Evolutionary conservation across 192 early-diverging fungal genomes (phyloP).

Genomic region (Coemansia erecta): DNA sequence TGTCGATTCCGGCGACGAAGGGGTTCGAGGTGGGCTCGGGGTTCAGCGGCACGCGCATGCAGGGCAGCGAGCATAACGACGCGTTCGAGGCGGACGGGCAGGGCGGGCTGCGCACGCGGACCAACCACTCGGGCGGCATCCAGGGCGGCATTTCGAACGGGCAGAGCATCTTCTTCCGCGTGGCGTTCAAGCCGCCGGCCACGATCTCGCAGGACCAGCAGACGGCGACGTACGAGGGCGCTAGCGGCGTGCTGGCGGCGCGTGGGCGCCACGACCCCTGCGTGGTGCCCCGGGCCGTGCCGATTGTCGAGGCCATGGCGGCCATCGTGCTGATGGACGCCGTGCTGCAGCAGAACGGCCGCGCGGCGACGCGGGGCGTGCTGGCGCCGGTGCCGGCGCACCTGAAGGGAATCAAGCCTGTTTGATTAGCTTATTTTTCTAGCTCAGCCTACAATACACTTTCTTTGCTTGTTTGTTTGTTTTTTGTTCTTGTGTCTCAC

Average conservation of each 20-base stretch:
- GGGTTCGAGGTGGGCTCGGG: slow-evolving; percentile 97
- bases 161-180: slow-evolving; percentile 94
- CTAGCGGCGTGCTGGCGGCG: slow-evolving; percentile 76
- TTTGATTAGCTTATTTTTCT: slow-evolving; percentile 10
- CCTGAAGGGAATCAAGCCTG: slow-evolving; percentile 48
- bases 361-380: slow-evolving; percentile 22
- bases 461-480: background rate
- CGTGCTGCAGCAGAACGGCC: slow-evolving; percentile 50
- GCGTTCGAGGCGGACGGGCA: slow-evolving; percentile 67
- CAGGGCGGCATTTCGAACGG: slow-evolving; percentile 98
- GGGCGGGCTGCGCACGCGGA: slow-evolving; percentile 74
- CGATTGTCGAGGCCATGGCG: slow-evolving; percentile 98
- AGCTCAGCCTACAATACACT: no score
- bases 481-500: background rate
- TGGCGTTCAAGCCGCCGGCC: slow-evolving; percentile 96
- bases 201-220: slow-evolving; percentile 90
- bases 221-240: slow-evolving; percentile 86
- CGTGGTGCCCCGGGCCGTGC: slow-evolving; percentile 92
- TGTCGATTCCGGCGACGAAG: slow-evolving; percentile 98
- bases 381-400: slow-evolving; percentile 40
- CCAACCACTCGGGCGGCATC: slow-evolving; percentile 95
- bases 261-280: slow-evolving; percentile 97
- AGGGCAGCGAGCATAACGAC: slow-evolving; percentile 93
- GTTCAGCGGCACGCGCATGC: slow-evolving; percentile 81
- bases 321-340: slow-evolving; percentile 89